Base-by-base conservation (phyloP, 352 stramenopile genomes). In the Pythium rhizo-oryzae region DNA sequence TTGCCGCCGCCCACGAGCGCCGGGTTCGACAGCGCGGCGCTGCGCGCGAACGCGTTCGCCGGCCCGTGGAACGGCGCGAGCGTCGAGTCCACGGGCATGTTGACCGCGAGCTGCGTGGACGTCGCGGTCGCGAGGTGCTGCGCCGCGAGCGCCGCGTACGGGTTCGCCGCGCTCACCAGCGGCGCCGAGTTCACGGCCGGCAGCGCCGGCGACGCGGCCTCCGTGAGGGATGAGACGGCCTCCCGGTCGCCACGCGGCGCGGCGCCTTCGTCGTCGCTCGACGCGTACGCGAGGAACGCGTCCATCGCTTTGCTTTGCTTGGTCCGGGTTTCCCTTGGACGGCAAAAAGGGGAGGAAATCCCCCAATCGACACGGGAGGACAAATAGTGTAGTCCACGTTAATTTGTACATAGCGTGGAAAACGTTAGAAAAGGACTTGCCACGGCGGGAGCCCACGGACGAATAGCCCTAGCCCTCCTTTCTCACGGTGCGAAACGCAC, bases 61-160 rank as follows among this genome's bases (percentile, higher is more conserved):
- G 82, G 82, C 0, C 82, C 85, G 33, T 87, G 67, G 39, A 75
- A 80, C 13, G 80, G 72, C 24, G 85, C 82, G 21, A 93, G 62
- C 13, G 85, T 91, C 18, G 81, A 79, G 59, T 90, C 80, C 23
- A 93, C 72, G 18, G 85, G 84, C 39, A 93, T 67, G 62, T 93
- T 93, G 41, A 89, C 55, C 46, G 69, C 70, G 44, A 91, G 74
- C 61, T 90, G 74, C 39, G 50, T 55, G 56, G 81, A 67, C 2
- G 78, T 71, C 8, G 62, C 77, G 4, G 76, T 74, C 2, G 67
- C 51, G 33, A 89, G 59, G n/a, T 83, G 78, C 24, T 81, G 53
- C 18, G 80, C 75, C 52, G 69, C 66, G 47, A 79, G 53, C 18
- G 80, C 75, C 50, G 69, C 66, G 47, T 83, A 76, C 15, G 62